Evolutionary conservation across 1,284 basidiomycete genomes (phyloP).

Genomic region (Microbotryum silenes-acaulis): DNA sequence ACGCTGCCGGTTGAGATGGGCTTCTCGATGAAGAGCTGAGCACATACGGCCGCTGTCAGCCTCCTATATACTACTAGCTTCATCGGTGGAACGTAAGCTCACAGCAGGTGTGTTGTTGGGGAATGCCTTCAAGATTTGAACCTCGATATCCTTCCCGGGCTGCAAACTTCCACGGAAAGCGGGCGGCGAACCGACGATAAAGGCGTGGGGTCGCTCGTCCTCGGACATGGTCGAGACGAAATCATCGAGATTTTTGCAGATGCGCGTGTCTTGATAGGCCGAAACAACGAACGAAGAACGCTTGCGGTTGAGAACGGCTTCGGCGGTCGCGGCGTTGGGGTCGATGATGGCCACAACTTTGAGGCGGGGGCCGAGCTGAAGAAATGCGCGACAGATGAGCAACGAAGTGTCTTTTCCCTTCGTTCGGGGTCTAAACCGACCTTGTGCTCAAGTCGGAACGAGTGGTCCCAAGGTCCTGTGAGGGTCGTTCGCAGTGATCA

Average conservation of each 20-base stretch:
- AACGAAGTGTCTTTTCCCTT: background rate
- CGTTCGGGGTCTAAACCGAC: conserved; percentile 32
- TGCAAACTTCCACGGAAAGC: conserved; percentile 78
- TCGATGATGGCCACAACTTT: conserved; percentile 94
- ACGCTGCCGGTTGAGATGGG: conserved; percentile 35
- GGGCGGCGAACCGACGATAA: conserved; percentile 87
- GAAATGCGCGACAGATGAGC: conserved; percentile 1
- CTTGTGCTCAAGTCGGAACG: conserved; percentile 85
- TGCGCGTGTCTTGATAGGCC: conserved; percentile 83
- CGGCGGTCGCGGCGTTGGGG: conserved; percentile 74
- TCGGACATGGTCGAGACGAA: conserved; percentile 60
- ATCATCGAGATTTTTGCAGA: conserved; percentile 81
- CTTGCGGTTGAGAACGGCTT: conserved; percentile 76
- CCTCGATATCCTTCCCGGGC: conserved; percentile 77
- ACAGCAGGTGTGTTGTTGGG: conserved; percentile 45
- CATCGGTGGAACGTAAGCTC: too few species aligned
- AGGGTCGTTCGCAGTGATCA: background rate
- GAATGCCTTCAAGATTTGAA: conserved; percentile 81
- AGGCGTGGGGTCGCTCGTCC: conserved; percentile 51
- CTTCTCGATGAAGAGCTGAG: conserved; percentile 37
- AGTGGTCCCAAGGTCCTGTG: conserved; percentile 73
- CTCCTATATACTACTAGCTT: background rate
- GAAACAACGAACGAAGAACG: conserved; percentile 86
- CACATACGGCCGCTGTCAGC: background rate
- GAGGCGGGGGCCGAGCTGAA: conserved; percentile 81